These are phyloP conservation scores for Mucor piriformis DNA, from an alignment of 371 early-diverging fungal genomes.

Conservation along the genomic window DNA sequence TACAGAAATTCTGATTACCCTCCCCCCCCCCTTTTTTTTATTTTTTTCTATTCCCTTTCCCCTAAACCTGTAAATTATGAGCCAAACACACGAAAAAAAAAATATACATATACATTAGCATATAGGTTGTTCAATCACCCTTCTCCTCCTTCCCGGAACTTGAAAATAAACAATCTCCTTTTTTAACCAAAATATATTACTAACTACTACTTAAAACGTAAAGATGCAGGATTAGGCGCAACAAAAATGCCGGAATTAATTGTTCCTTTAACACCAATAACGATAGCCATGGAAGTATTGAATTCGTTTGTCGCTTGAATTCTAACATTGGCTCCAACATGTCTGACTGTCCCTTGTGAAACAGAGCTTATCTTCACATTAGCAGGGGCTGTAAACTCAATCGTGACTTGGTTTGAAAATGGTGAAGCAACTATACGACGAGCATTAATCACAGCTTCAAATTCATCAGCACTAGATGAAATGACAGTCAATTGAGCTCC, in stretches of 20 bases:
- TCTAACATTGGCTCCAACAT: constrained; percentile 32
- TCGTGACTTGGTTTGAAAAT: constrained; percentile 26
- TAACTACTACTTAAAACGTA: constrained; percentile 16
- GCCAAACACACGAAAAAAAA: constrained; percentile 4
- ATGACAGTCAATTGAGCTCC: constrained; percentile 29
- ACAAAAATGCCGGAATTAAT: constrained; percentile 36
- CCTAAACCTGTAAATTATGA: constrained; percentile 4
- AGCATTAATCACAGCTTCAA: constrained; percentile 37
- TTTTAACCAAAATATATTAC: background rate
- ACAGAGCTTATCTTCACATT: constrained; percentile 26
- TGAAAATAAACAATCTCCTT: background rate
- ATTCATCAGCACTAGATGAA: constrained; percentile 11
- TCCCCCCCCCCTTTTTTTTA: background rate
- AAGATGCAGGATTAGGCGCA: constrained; percentile 28
- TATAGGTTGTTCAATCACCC: background rate
- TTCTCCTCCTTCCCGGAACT: background rate
- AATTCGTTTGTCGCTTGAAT: constrained; percentile 28
- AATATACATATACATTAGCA: background rate
- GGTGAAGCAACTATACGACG: constrained; percentile 31
- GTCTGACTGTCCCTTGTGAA: constrained; percentile 28
- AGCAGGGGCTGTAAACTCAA: constrained; percentile 33
- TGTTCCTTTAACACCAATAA: constrained; percentile 29
- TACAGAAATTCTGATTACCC: background rate
- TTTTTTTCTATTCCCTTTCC: background rate
- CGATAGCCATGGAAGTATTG: constrained; percentile 35